Percentiles rank a stretch among this genome's conserved stretches.
Conservation (phyloP, 1,284 basidiomycete genomes). For the Tilletia caries region DNA sequence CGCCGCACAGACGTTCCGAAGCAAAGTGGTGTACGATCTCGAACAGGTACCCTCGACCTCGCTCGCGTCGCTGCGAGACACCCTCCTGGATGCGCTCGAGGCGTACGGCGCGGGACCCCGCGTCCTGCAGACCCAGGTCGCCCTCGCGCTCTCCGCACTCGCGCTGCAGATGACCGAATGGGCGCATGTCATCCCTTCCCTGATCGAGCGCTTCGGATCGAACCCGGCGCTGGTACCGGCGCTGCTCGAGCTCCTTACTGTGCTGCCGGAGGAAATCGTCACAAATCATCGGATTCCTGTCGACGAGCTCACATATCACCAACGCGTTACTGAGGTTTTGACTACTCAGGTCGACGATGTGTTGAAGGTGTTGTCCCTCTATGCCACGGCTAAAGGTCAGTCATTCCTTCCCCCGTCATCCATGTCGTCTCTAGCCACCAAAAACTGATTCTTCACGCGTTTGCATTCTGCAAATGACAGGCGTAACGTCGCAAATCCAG, state of each 20-base stretch:
- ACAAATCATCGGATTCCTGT: conserved; percentile 83
- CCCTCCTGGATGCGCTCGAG: conserved; percentile 73
- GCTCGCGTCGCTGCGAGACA: conserved; percentile 77
- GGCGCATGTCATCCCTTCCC: conserved; percentile 64
- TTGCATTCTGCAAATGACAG: conserved; percentile 15
- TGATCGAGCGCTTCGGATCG: conserved; percentile 82
- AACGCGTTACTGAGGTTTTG: conserved; percentile 38
- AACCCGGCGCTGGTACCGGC: conserved; percentile 78
- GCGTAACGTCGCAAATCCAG: conserved; percentile 78
- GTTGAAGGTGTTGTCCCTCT: conserved; percentile 77
- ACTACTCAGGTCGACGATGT: conserved; percentile 68
- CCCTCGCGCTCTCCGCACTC: conserved; percentile 81
- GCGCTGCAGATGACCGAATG: conserved; percentile 73
- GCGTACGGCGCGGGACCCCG: conserved; percentile 69
- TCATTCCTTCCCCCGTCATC: conserved; percentile 15
- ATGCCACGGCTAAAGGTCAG: conserved; percentile 81
- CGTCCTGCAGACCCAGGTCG: conserved; percentile 83
- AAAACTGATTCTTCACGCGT: conserved; percentile 11
- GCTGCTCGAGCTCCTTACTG: conserved; percentile 82
- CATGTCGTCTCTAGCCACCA: too few species aligned
- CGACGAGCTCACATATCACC: conserved; percentile 70
- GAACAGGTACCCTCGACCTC: conserved; percentile 74
- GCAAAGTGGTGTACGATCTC: conserved; percentile 94
- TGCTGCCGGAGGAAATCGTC: conserved; percentile 85
- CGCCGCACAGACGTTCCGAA: conserved; percentile 91